Evolutionary conservation across 2,329 filamentous ascomycete genomes (phyloP), one percentile per base, ranked within the genome.

Genomic region (Tolypocladium paradoxum): DNA sequence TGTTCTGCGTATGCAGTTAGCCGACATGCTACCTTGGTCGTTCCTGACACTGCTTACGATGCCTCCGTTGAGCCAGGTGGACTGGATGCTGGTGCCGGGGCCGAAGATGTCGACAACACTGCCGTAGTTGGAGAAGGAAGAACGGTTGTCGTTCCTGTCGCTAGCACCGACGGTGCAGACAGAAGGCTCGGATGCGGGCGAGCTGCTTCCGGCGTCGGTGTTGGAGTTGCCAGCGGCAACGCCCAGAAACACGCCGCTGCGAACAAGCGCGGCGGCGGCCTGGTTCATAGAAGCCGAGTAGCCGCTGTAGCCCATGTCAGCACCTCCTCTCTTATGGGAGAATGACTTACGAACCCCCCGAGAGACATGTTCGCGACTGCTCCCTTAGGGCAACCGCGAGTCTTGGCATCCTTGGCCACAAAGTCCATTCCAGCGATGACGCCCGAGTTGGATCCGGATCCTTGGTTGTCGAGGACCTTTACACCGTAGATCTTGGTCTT

Each of bases 291-390:
- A 62, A 1, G 67, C 53, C 4, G 73, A 74, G 56, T 37, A 56
- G 24, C 58, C 49, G 12, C 76, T 76, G 31, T 34, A 16, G 12
- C 12, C 33, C 6, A 16, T 34, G 33, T 34, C 5, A 34, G 33
- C 12, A 14, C 14, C 4, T 16, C 14, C 33, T 34, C 33, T 34
- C 14, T 16, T 16, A 16, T 1, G 16, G 1, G 33, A 16, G 5
- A 6, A 34, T 14, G 14, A 16, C 33, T 6, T 16, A 34, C 33
- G 6, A 6, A 34, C 33, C 33, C 33, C 16, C 76, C 76, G 6
- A 80, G 72, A 16, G 73, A 76, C 74, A 79, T 74, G 65, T 73
- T 77, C 55, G 74, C 70, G 27, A 79, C 74, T 37, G 70, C 65
- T 33, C 73, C 71, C 40, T 62, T 67, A 57, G 65, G 61, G 65